These are phyloP conservation scores for Macrophomina pseudophaseolina DNA, from an alignment of 2,329 filamentous ascomycete species.

Conservation along the genomic window DNA sequence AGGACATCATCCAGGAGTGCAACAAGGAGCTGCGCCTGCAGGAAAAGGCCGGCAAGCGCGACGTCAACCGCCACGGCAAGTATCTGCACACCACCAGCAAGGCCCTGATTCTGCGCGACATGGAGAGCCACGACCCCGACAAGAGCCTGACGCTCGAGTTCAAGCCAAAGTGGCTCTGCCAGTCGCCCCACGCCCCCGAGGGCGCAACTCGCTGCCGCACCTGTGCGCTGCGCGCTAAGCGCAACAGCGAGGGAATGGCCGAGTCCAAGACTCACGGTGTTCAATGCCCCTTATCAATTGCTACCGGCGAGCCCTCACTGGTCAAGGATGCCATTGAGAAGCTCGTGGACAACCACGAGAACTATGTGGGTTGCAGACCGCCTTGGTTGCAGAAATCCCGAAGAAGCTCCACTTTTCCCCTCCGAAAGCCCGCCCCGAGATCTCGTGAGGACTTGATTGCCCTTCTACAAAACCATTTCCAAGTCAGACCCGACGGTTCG, in stretches of 20 bases:
- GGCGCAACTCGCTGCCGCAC: conserved; percentile 51
- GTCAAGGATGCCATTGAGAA: conserved; percentile 28
- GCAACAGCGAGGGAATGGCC: conserved; percentile 33
- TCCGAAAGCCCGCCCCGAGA: conserved; percentile 5
- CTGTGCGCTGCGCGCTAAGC: conserved; percentile 50
- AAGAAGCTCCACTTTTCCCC: conserved; percentile 14
- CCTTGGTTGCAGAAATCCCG: conserved; percentile 13
- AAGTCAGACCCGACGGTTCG: background rate
- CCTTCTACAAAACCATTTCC: conserved; percentile 34
- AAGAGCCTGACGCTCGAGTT: conserved; percentile 41
- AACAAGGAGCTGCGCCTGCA: conserved; percentile 19
- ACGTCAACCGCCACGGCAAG: conserved; percentile 6
- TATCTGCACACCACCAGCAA: conserved; percentile 16
- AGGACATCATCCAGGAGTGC: conserved; percentile 21
- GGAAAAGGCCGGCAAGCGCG: conserved; percentile 9
- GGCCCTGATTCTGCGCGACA: conserved; percentile 21
- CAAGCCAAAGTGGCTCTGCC: conserved; percentile 56
- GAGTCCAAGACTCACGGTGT: conserved; percentile 30
- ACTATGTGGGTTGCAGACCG: conserved; percentile 24
- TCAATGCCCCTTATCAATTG: conserved; percentile 49
- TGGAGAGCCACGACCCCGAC: conserved; percentile 24
- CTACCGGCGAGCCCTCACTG: conserved; percentile 35
- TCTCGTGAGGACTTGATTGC: conserved; percentile 21
- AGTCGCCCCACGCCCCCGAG: conserved; percentile 50
- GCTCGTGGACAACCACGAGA: conserved; percentile 24